Percentiles rank a stretch among this genome's conserved stretches.
Evolutionary conservation across 2,329 filamentous ascomycete species (phyloP).

Genomic region (Dactylonectria macrodidyma): DNA sequence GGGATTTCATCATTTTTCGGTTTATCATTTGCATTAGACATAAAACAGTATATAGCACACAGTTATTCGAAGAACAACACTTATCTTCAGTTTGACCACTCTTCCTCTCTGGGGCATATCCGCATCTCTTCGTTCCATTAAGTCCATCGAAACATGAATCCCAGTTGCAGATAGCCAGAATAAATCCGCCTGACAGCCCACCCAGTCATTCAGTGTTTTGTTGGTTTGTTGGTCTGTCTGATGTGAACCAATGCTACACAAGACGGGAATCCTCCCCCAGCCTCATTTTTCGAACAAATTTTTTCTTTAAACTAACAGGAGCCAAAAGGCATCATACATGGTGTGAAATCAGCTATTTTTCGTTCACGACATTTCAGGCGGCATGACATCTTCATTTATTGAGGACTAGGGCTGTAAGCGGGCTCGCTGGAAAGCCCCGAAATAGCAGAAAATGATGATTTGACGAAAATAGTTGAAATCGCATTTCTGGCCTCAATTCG

Average conservation of each 20-base stretch:
- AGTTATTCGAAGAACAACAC: neutral
- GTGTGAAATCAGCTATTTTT: conserved; percentile 6
- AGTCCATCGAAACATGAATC: no score
- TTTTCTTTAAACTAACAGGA: no score
- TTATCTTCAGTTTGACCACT: neutral
- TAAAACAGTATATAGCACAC: neutral
- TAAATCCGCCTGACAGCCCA: no score
- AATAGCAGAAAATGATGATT: neutral
- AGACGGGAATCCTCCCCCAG: no score
- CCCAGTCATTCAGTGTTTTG: no score
- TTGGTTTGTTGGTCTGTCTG: no score
- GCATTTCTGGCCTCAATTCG: neutral
- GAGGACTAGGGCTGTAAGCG: neutral
- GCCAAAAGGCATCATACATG: no score
- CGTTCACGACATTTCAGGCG: conserved; percentile 5
- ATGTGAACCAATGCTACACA: no score
- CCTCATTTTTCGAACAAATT: no score
- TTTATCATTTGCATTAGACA: neutral
- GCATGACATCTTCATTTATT: conserved; percentile 2
- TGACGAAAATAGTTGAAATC: conserved; percentile 3
- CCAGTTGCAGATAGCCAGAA: no score
- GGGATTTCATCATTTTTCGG: neutral
- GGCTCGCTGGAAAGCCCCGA: neutral
- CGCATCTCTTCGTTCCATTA: no score
- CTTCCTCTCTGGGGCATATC: neutral